Percentiles rank a stretch among this genome's conserved stretches.
Evolutionary conservation across 2,329 filamentous ascomycete genomes (phyloP).

Genomic region (Aureobasidium sp.): DNA sequence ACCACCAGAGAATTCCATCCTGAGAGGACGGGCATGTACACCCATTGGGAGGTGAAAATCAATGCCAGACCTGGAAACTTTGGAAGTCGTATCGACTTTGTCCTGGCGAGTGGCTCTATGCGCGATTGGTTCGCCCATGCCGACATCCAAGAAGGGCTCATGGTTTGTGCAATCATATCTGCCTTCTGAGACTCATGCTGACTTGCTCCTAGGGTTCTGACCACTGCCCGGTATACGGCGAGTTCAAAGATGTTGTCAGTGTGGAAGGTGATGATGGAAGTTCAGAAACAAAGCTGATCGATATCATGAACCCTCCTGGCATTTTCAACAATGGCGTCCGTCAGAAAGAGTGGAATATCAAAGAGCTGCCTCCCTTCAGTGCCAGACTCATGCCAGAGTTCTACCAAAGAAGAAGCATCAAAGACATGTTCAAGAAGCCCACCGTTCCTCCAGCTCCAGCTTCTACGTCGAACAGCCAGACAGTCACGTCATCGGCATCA

Average conservation of each 20-base stretch:
- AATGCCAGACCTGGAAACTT: slow-evolving; percentile 95
- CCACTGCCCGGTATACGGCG: slow-evolving; percentile 86
- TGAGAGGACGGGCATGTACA: slow-evolving; percentile 80
- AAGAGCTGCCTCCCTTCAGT: slow-evolving; percentile 64
- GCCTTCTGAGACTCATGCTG: neutral
- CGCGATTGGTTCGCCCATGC: slow-evolving; percentile 70
- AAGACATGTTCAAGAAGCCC: slow-evolving; percentile 76
- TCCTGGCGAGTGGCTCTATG: slow-evolving; percentile 73
- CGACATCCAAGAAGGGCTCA: slow-evolving; percentile 86
- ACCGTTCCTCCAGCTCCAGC: neutral
- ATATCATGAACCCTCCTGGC: slow-evolving; percentile 69
- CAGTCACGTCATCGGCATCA: neutral
- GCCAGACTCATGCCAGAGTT: slow-evolving; percentile 84
- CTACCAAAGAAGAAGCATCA: slow-evolving; percentile 72
- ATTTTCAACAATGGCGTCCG: slow-evolving; percentile 62
- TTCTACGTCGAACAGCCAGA: neutral
- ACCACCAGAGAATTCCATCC: slow-evolving; percentile 76
- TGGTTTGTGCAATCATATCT: slow-evolving; percentile 37
- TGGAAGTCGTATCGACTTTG: slow-evolving; percentile 87
- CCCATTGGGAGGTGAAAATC: slow-evolving; percentile 90
- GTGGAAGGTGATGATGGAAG: slow-evolving; percentile 32
- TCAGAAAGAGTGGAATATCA: slow-evolving; percentile 55
- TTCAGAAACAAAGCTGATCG: slow-evolving; percentile 46
- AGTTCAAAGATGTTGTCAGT: slow-evolving; percentile 55
- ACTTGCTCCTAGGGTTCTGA: slow-evolving; percentile 60